phyloP scores from a whole-genome alignment of 768 basidiomycete species.

The Mycena galopus region DNA sequence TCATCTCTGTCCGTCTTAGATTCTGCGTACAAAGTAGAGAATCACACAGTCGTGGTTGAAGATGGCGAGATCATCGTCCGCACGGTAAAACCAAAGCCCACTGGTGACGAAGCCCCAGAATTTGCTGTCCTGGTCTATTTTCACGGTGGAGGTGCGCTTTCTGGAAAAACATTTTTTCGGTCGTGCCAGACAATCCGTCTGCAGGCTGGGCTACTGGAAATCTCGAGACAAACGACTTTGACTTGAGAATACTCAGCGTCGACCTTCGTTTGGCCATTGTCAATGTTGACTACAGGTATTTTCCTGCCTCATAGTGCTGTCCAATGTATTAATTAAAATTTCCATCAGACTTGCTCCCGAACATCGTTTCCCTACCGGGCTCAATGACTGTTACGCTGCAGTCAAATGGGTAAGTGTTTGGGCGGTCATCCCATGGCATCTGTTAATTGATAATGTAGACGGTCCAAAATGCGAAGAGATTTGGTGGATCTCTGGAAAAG shows the following conservation, averaged over 20 bases:
- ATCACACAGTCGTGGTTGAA: conserved; percentile 2
- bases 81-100: not conserved
- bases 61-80: conserved; percentile 11
- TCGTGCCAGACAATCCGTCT: not conserved
- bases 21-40: not conserved
- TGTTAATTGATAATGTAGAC: not conserved
- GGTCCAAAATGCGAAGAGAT: not conserved
- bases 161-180: not conserved
- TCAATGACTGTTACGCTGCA: conserved; percentile 14
- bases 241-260: conserved; percentile 10
- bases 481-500: not conserved
- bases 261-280: not conserved
- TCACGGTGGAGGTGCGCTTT: conserved; percentile 7
- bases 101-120: not conserved
- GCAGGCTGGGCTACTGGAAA: conserved; percentile 5
- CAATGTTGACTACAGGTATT: conserved; percentile 15
- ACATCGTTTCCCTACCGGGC: not conserved
- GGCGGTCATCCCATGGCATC: not conserved
- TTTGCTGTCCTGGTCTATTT: conserved; percentile 4
- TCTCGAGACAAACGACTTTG: conserved; percentile 1
- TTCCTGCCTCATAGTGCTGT: not conserved
- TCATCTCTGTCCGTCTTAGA: not conserved
- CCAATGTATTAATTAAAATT: not conserved
- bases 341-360: conserved; percentile 6
- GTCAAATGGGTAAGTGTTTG: conserved; percentile 5